Percentiles rank a stretch among this genome's conserved stretches.
Conservation (phyloP, 2,329 filamentous ascomycete genomes). For the Talaromyces pinophilus region DNA sequence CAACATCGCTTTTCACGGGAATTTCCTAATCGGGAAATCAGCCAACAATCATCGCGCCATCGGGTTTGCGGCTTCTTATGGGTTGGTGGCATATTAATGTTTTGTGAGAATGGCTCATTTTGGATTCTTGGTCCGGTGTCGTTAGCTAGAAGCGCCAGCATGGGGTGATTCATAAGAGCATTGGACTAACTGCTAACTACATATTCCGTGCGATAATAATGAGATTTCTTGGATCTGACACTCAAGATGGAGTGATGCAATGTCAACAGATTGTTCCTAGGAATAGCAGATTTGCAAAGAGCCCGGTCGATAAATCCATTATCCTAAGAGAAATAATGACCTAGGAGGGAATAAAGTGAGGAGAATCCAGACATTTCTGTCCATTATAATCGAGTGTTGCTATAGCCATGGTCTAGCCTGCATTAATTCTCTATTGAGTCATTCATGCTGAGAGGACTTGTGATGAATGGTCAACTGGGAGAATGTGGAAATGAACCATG, state of each 20-base stretch:
- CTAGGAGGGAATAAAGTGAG: background rate
- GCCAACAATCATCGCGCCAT: background rate
- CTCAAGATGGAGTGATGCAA: background rate
- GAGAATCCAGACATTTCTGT: background rate
- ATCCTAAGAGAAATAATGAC: background rate
- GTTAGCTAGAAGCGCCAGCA: background rate
- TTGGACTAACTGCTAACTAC: background rate
- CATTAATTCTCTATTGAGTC: background rate
- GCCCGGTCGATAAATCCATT: background rate
- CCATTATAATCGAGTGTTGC: background rate
- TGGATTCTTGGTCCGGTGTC: background rate
- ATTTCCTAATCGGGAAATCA: background rate
- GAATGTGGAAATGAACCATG: constrained; percentile 1
- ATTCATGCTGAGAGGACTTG: background rate
- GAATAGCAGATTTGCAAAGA: background rate
- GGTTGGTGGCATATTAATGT: background rate
- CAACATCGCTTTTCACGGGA: background rate
- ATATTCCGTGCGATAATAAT: background rate
- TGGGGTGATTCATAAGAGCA: background rate
- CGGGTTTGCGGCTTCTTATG: background rate
- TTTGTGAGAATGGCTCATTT: background rate
- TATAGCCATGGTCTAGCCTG: background rate
- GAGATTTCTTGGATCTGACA: background rate
- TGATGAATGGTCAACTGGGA: background rate
- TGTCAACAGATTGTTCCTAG: background rate